These are phyloP conservation scores for Solanum sejunctum DNA, from an alignment of 257 asterid genomes.

Conservation along the genomic window DNA sequence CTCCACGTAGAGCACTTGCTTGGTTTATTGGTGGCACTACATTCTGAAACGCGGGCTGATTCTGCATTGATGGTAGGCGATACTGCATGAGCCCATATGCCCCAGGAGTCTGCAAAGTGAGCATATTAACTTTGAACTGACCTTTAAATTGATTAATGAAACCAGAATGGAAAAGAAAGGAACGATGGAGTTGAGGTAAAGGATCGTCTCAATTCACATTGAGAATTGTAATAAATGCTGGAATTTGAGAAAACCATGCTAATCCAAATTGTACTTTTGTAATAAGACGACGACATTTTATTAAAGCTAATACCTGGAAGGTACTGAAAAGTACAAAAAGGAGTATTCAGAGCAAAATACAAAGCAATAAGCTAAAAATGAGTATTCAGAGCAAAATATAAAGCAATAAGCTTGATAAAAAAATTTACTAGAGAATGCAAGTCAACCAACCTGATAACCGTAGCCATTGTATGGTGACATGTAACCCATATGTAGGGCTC, in stretches of 20 bases:
- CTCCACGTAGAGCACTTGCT: constrained; percentile 52
- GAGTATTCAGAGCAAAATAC: too few relatives aligned
- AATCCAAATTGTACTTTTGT: neutral
- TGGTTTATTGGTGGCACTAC: constrained; percentile 55
- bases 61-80: constrained; percentile 69
- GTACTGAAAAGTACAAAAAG: neutral
- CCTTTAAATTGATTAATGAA: constrained; percentile 12
- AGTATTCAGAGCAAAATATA: neutral
- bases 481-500: constrained; percentile 84
- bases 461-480: constrained; percentile 79
- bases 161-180: constrained; percentile 4
- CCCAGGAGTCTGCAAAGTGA: constrained; percentile 69
- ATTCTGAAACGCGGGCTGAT: constrained; percentile 54
- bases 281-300: neutral
- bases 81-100: constrained; percentile 79
- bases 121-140: constrained; percentile 22
- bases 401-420: neutral
- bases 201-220: neutral
- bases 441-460: constrained; percentile 76
- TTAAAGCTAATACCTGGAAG: neutral
- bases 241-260: neutral
- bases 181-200: neutral
- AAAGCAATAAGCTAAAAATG: neutral
- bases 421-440: neutral
- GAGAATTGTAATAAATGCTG: neutral